A percentile compares a stretch with the other conserved stretches of the same genome.
phyloP scores from a whole-genome alignment of 2,329 filamentous ascomycete species.

The Colletotrichum sojae region DNA sequence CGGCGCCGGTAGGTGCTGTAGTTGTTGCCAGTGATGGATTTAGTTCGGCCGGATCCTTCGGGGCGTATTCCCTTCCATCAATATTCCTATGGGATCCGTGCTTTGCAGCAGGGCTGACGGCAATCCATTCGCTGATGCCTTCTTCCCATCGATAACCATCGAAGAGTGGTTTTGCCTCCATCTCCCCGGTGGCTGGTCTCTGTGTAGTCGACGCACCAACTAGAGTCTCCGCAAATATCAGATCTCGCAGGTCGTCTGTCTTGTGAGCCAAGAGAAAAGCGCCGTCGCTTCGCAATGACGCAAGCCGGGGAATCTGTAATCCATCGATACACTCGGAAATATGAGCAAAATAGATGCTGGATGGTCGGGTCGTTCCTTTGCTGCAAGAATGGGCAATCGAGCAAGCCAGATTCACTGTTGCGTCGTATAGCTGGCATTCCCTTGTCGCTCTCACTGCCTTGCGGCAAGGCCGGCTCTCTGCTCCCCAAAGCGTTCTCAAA shows the following conservation, averaged over 20 bases:
- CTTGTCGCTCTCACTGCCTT: not conserved
- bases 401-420: constrained; percentile 56
- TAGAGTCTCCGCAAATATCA: constrained; percentile 65
- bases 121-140: constrained; percentile 58
- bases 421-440: constrained; percentile 48
- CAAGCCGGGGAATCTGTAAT: constrained; percentile 51
- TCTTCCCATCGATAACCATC: constrained; percentile 58
- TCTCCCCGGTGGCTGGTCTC: no score
- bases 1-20: no score
- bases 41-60: no score
- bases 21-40: not conserved
- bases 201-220: constrained; percentile 9
- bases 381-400: constrained; percentile 64
- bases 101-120: constrained; percentile 27
- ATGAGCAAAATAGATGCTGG: constrained; percentile 54
- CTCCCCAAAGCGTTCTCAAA: constrained; percentile 6
- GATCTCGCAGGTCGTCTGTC: constrained; percentile 66
- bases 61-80: not conserved
- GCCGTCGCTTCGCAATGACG: constrained; percentile 59
- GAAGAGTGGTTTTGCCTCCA: constrained; percentile 41
- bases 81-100: not conserved
- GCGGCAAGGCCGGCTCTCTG: not conserved
- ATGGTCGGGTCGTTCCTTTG: constrained; percentile 55
- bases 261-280: constrained; percentile 67
- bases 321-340: constrained; percentile 58